Conservation (phyloP, 2,329 filamentous ascomycete species). For the Colletotrichum sp. region DNA sequence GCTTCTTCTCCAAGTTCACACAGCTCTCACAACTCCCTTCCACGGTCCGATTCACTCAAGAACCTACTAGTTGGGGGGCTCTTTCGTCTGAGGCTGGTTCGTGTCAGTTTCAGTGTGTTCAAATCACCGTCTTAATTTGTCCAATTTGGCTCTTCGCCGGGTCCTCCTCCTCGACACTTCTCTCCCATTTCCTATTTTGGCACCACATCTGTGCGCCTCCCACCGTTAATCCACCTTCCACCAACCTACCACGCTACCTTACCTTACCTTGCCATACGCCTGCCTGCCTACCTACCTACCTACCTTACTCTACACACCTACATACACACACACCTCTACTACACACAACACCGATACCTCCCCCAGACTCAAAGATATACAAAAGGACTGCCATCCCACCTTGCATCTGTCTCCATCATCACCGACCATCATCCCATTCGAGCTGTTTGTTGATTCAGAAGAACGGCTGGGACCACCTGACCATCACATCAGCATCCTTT, state of each 20-base stretch:
- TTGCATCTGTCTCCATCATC: neutral
- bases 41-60: slow-evolving; percentile 22
- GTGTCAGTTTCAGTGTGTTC: slow-evolving; percentile 30
- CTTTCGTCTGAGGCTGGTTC: slow-evolving; percentile 30
- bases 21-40: slow-evolving; percentile 23
- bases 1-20: slow-evolving; percentile 25
- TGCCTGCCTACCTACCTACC: neutral
- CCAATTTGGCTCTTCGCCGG: slow-evolving; percentile 27
- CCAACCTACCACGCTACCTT: neutral
- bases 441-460: slow-evolving; percentile 22
- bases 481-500: slow-evolving; percentile 14
- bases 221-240: slow-evolving; percentile 30
- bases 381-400: slow-evolving; percentile 23
- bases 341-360: slow-evolving; percentile 16
- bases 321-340: neutral
- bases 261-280: slow-evolving; percentile 8
- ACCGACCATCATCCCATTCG: slow-evolving; percentile 21
- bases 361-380: slow-evolving; percentile 11
- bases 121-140: slow-evolving; percentile 25
- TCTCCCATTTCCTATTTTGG: slow-evolving; percentile 45
- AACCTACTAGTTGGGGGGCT: slow-evolving; percentile 21
- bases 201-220: slow-evolving; percentile 38
- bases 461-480: slow-evolving; percentile 21
- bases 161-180: slow-evolving; percentile 31
- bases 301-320: neutral